Evolutionary conservation across 2,329 filamentous ascomycete species (phyloP).

Genomic region (Cadophora sp.): DNA sequence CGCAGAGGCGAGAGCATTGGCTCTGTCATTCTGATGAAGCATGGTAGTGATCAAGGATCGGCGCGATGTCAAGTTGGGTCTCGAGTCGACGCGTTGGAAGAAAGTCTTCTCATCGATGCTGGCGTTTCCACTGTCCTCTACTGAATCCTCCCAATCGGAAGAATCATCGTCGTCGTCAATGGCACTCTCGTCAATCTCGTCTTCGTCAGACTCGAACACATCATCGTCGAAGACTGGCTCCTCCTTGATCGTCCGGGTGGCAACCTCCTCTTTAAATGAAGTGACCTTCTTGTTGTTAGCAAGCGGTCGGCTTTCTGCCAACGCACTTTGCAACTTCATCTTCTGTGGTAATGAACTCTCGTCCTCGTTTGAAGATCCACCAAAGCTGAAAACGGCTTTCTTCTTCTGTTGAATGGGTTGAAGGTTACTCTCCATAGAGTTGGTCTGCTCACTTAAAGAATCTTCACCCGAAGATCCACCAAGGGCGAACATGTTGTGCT

Average conservation of each 20-base stretch:
- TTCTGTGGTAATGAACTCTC: constrained; percentile 70
- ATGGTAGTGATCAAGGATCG: constrained; percentile 89
- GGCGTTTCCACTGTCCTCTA: constrained; percentile 82
- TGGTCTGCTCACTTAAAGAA: constrained; percentile 44
- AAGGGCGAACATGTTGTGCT: constrained; percentile 59
- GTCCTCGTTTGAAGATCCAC: constrained; percentile 83
- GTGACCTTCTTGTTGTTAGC: constrained; percentile 70
- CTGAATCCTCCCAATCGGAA: constrained; percentile 66
- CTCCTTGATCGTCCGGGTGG: constrained; percentile 69
- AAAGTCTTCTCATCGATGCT: constrained; percentile 80
- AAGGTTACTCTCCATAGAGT: constrained; percentile 38
- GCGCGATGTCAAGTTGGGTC: constrained; percentile 81
- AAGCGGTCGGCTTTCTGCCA: constrained; percentile 55
- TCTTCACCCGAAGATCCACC: constrained; percentile 48
- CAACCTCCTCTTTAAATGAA: constrained; percentile 80
- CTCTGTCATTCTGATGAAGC: constrained; percentile 81
- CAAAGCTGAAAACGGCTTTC: constrained; percentile 72
- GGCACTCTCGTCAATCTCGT: constrained; percentile 80
- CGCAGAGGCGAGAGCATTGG: constrained; percentile 70
- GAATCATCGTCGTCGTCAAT: constrained; percentile 74
- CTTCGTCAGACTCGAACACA: constrained; percentile 66
- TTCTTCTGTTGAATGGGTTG: constrained; percentile 54
- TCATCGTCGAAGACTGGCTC: constrained; percentile 60
- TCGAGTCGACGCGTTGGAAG: constrained; percentile 92
- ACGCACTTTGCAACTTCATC: constrained; percentile 57